Evolutionary conservation across 352 stramenopile genomes (phyloP), one percentile per base, ranked within the genome.

Genomic region (Pythium aphanidermatum): DNA sequence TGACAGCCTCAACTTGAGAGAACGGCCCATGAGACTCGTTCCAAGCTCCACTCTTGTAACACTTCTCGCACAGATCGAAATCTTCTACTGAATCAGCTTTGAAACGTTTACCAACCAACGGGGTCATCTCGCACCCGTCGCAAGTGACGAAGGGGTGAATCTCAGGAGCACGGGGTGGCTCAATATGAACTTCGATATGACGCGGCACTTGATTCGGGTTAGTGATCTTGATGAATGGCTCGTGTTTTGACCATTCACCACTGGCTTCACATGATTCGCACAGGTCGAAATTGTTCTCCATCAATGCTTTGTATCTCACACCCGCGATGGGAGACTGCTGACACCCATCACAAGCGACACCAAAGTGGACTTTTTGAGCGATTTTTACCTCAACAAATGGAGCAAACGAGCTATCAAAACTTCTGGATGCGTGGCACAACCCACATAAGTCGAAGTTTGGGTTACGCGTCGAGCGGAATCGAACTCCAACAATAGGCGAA

Each of bases 11-110:
- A 19, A 58, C 35, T 1, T 41, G 20, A 13, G 58, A 59, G 25
- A 86, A 86, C 5, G 74, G 76, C 0, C 63, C 72, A 29, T 86
- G 72, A 0, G 63, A 72, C 36, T 73, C 37, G 3, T 33, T 64
- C 68, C 66, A 86, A 28, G 60, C 55, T 13, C 65, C 64, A 16
- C 55, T 77, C 0, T 44, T 50, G 25, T 86, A 64, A 52, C 82
- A 94, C 8, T 35, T 54, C 44, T 74, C 63, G 46, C 80, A 94
- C 30, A 95, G 37, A 33, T 95, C 82, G 50, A 93, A 94, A 55
- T 93, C 60, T 2, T 61, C 36, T 6, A 68, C 59, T 23, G 85
- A 64, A n/a, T 81, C 44, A 16, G 74, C 84, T 67, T 94, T 94
- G 76, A 85, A 95, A 34, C 78, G 82, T 5, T 73, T 57, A 13